Evolutionary conservation across 139 green algal species (phyloP), one percentile per base, ranked within the genome.

Genomic region (Pseudopediastrum boryanum): DNA sequence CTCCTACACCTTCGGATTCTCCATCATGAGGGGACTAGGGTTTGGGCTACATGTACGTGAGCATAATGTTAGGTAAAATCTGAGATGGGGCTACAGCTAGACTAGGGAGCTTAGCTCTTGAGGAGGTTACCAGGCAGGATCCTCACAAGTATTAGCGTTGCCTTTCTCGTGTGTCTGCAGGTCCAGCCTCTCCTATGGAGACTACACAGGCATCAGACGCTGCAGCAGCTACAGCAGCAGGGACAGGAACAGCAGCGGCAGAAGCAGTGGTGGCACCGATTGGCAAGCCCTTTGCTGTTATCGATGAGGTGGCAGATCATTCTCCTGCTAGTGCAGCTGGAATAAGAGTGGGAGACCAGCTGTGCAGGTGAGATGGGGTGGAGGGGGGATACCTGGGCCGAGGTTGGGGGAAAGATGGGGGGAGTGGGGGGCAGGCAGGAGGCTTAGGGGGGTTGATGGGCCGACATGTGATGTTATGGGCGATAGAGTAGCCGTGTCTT

Each of bases 261-360:
- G 61, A 41, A 48, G 61, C 29, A 1, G 52, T 48, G 46, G 71
- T 74, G 48, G n/a, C n/a, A n/a, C n/a, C n/a, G n/a, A n/a, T n/a
- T n/a, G n/a, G n/a, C n/a, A 51, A 42, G 27, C 91, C 92, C 1
- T 97, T 96, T 85, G 92, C 92, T 33, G 69, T 95, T 13, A 78
- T 97, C 4, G 92, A 97, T 79, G 92, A 96, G 69, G 83, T 97
- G 31, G 72, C 85, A 0, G 43, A 56, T 0, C 84, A 84, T 35
- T 94, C 86, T 0, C 93, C 93, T 13, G 93, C 92, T n/a, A 67
- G 71, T 8, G 52, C 61, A 35, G 86, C 81, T 12, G 93, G 93
- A 21, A 39, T 97, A 2, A 64, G 81, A 48, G 51, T 96, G 52
- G 69, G 89, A 21, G 90, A 96, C 43, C 80, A 90, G 71, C 50